Conservation (phyloP, 768 basidiomycete species). For the Suillus subalutaceus region DNA sequence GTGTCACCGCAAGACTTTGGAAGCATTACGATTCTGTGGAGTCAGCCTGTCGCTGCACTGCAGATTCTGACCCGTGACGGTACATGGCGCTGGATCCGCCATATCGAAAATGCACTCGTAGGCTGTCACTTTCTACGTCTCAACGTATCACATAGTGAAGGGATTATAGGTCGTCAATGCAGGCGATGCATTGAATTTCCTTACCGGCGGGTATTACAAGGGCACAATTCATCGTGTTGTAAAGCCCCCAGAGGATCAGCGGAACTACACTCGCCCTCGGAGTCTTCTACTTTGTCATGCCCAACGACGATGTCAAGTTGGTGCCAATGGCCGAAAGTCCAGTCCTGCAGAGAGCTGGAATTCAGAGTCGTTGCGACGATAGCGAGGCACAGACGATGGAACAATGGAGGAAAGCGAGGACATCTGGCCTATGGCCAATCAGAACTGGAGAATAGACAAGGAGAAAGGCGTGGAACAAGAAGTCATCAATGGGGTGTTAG, state of each 20-base stretch:
- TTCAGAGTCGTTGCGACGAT: constrained; percentile 40
- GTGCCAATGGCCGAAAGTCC: constrained; percentile 49
- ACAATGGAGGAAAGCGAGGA: constrained; percentile 54
- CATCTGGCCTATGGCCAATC: constrained; percentile 54
- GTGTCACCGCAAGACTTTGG: constrained; percentile 46
- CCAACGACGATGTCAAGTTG: constrained; percentile 52
- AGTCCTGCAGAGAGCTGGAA: constrained; percentile 48
- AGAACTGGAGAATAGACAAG: constrained; percentile 41
- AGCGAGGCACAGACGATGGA: constrained; percentile 52
- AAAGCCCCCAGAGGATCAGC: constrained; percentile 60
- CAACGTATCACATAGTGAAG: not conserved
- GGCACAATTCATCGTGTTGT: constrained; percentile 65
- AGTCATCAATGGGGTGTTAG: constrained; percentile 53
- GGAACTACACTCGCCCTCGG: constrained; percentile 50
- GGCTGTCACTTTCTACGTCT: constrained; percentile 6
- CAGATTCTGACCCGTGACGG: constrained; percentile 58
- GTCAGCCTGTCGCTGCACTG: constrained; percentile 60
- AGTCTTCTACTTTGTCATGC: constrained; percentile 58
- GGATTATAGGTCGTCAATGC: constrained; percentile 54
- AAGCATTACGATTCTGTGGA: constrained; percentile 59
- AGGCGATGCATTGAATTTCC: constrained; percentile 61
- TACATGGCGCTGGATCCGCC: constrained; percentile 59
- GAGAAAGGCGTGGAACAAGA: constrained; percentile 56
- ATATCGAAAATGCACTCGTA: constrained; percentile 61
- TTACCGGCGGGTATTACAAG: constrained; percentile 62